Conservation (phyloP, 2,329 filamentous ascomycete genomes). For the Fusarium illudens region DNA sequence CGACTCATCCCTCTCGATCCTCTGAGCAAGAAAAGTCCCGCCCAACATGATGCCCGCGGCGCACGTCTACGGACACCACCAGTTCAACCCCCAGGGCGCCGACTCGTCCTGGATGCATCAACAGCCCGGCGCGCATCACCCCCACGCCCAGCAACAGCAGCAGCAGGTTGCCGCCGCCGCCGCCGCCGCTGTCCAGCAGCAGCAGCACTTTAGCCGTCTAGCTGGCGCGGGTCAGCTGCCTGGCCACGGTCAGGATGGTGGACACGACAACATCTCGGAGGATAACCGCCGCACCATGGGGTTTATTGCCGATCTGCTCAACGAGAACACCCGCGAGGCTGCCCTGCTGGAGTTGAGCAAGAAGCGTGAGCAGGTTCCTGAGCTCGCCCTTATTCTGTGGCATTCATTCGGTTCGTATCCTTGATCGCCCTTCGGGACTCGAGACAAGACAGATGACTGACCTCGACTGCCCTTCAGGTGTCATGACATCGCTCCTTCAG, state of each 20-base stretch:
- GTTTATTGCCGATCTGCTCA: slow-evolving; percentile 91
- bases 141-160: slow-evolving; percentile 66
- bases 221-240: slow-evolving; percentile 57
- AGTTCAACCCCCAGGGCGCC: slow-evolving; percentile 66
- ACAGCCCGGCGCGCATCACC: slow-evolving; percentile 64
- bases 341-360: slow-evolving; percentile 96
- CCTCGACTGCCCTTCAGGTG: slow-evolving; percentile 64
- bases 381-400: slow-evolving; percentile 95
- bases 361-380: slow-evolving; percentile 97
- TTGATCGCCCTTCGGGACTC: not conserved
- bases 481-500: slow-evolving; percentile 97
- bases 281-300: slow-evolving; percentile 92
- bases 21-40: slow-evolving; percentile 27
- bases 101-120: slow-evolving; percentile 75
- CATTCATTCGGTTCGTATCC: slow-evolving; percentile 87
- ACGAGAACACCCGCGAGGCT: slow-evolving; percentile 85
- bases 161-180: slow-evolving; percentile 50
- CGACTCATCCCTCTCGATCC: not conserved
- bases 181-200: slow-evolving; percentile 61
- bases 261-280: slow-evolving; percentile 78
- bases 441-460: slow-evolving; percentile 30
- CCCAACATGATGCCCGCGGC: slow-evolving; percentile 68
- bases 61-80: slow-evolving; percentile 73
- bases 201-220: slow-evolving; percentile 77
- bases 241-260: slow-evolving; percentile 62